Percentiles rank a stretch among this genome's conserved stretches.
These are phyloP conservation scores for Meyerozyma smithsonii DNA, from an alignment of 1,139 yeast species.

Conservation along the genomic window DNA sequence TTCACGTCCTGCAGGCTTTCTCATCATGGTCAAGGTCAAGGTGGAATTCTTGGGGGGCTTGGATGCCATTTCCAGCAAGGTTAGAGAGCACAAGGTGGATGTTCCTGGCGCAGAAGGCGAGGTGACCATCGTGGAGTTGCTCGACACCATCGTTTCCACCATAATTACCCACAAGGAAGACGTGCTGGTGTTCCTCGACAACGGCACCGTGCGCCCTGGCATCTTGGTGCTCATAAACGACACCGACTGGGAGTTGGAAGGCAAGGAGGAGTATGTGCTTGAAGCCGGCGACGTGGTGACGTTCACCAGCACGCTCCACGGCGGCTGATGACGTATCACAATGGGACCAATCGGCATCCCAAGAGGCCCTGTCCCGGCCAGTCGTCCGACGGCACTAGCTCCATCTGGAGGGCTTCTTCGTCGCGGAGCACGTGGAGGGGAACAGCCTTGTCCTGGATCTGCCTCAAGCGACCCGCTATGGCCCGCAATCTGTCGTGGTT, in stretches of 20 bases:
- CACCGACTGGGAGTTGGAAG: slow-evolving; percentile 96
- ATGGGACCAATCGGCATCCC: slow-evolving; percentile 63
- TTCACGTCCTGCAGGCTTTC: not conserved
- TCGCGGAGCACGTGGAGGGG: slow-evolving; percentile 33
- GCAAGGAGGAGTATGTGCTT: slow-evolving; percentile 72
- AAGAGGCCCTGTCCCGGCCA: slow-evolving; percentile 75
- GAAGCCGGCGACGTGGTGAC: slow-evolving; percentile 75
- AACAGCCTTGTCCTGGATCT: slow-evolving; percentile 23
- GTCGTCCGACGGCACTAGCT: slow-evolving; percentile 46
- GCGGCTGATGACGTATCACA: slow-evolving; percentile 57
- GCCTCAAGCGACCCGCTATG: slow-evolving; percentile 25
- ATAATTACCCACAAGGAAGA: slow-evolving; percentile 62
- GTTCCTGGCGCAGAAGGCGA: slow-evolving; percentile 39
- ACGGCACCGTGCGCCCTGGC: slow-evolving; percentile 82
- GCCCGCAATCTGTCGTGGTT: slow-evolving; percentile 45
- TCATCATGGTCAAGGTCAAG: slow-evolving; percentile 11
- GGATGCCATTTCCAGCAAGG: slow-evolving; percentile 57
- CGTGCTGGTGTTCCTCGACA: slow-evolving; percentile 73
- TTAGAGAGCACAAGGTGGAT: slow-evolving; percentile 43
- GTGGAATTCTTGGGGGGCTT: slow-evolving; percentile 52
- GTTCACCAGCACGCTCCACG: slow-evolving; percentile 91
- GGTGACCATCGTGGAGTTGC: slow-evolving; percentile 52
- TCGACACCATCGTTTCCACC: slow-evolving; percentile 48
- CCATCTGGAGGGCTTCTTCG: slow-evolving; percentile 17
- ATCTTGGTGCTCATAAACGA: slow-evolving; percentile 88